Evolutionary conservation across 1,284 basidiomycete species (phyloP).

Genomic region (Ustilago tritici): DNA sequence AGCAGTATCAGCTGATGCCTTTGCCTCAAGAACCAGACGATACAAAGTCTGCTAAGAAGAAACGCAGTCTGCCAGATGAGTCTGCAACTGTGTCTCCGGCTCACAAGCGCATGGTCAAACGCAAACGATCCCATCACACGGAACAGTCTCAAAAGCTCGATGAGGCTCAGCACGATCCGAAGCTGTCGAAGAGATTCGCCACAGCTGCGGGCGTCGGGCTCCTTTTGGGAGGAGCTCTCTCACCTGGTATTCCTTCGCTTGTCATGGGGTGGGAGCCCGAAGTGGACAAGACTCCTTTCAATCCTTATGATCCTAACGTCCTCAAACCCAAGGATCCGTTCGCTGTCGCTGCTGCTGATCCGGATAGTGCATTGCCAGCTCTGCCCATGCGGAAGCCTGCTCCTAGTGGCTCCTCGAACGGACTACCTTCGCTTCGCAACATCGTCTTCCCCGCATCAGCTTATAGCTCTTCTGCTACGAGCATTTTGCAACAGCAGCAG

Average conservation of each 20-base stretch:
- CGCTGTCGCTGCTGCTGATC: conserved; percentile 16
- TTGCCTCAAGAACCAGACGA: conserved; percentile 17
- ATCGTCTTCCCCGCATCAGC: conserved; percentile 9
- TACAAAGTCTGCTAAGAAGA: neutral
- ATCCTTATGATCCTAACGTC: conserved; percentile 40
- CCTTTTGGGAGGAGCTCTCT: conserved; percentile 4
- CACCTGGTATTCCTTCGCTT: conserved; percentile 7
- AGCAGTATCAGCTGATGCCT: conserved; percentile 11
- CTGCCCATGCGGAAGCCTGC: neutral
- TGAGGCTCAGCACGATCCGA: neutral
- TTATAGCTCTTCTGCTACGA: neutral
- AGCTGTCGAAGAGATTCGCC: conserved; percentile 16
- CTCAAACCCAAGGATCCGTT: conserved; percentile 30
- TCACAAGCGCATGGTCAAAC: conserved; percentile 15
- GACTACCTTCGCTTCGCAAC: neutral
- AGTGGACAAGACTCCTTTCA: conserved; percentile 27
- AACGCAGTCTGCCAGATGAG: conserved; percentile 8
- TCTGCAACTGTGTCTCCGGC: neutral
- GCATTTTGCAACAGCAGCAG: neutral
- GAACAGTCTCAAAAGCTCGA: neutral
- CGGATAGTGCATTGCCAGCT: conserved; percentile 11
- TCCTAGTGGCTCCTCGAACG: neutral
- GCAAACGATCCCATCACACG: neutral
- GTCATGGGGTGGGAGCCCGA: conserved; percentile 4
- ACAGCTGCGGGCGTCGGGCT: conserved; percentile 5